Conservation (phyloP, 768 basidiomycete genomes). For the Trametes gibbosa region DNA sequence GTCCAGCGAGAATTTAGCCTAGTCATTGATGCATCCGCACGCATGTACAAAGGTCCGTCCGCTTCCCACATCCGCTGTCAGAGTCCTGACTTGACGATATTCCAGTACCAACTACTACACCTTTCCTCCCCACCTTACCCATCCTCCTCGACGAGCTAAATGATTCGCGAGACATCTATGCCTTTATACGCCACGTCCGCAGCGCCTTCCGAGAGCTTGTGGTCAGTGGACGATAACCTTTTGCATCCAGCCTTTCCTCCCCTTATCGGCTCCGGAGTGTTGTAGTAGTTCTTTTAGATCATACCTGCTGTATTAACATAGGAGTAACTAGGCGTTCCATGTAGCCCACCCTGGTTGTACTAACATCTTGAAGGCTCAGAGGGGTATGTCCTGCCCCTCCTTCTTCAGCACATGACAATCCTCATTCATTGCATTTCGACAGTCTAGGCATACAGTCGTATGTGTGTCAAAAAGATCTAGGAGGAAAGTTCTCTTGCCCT, state of each 20-base stretch:
- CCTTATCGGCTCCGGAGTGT: no score
- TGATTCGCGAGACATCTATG: conserved; percentile 62
- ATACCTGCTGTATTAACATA: no score
- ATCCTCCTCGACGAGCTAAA: conserved; percentile 72
- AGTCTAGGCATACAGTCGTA: no score
- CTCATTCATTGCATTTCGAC: no score
- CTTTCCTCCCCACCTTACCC: conserved; percentile 62
- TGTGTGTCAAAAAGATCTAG: no score
- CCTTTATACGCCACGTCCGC: conserved; percentile 69
- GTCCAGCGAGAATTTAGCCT: conserved; percentile 65
- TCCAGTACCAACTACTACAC: conserved; percentile 78
- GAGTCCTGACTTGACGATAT: neutral
- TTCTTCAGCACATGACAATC: no score
- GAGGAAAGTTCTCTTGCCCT: no score
- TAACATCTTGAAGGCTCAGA: no score
- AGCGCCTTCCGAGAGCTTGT: conserved; percentile 43
- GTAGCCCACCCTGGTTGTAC: no score
- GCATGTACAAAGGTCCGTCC: conserved; percentile 63
- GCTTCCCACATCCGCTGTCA: neutral
- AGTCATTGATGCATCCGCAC: conserved; percentile 68
- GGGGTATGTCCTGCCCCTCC: no score
- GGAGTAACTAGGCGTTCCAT: no score
- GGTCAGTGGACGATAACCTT: conserved; percentile 12
- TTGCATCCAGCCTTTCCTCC: neutral
- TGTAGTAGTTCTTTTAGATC: no score